Evolutionary conservation across 1,284 basidiomycete genomes (phyloP).

Genomic region (Peniophora sp.): DNA sequence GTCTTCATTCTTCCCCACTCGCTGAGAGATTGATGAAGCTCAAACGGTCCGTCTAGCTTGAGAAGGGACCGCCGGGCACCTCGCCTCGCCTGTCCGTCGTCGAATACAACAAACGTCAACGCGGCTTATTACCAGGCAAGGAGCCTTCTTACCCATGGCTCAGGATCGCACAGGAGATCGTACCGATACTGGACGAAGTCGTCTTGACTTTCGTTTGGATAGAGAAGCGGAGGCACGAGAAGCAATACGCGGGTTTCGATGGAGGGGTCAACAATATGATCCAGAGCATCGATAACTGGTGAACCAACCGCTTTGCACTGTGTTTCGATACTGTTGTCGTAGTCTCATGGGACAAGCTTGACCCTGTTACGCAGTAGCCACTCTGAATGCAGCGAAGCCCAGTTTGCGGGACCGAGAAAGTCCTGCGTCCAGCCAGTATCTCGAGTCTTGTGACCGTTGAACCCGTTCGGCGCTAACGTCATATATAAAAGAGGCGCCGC

Average conservation of each 20-base stretch:
- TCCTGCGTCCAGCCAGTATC: too few species aligned
- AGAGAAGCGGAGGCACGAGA: neutral
- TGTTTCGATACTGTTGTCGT: too few species aligned
- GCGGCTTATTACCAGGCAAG: neutral
- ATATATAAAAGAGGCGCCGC: too few species aligned
- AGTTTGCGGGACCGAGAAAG: too few species aligned
- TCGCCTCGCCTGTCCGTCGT: neutral
- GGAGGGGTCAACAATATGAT: too few species aligned
- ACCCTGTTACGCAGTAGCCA: too few species aligned
- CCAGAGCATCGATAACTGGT: too few species aligned
- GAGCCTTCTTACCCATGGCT: neutral
- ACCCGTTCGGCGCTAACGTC: too few species aligned
- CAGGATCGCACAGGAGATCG: neutral
- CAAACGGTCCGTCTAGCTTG: neutral
- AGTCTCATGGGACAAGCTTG: too few species aligned
- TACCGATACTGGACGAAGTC: conserved; percentile 2
- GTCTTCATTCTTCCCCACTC: neutral
- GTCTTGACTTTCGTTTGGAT: conserved; percentile 5
- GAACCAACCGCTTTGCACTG: too few species aligned
- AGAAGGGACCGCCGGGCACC: neutral
- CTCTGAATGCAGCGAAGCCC: too few species aligned
- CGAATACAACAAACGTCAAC: neutral
- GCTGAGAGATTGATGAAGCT: neutral
- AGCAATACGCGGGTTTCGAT: neutral
- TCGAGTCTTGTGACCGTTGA: too few species aligned